Percentiles rank a stretch among this genome's conserved stretches.
These are phyloP conservation scores for Mucor velutinosus DNA, from an alignment of 371 early-diverging fungal species.

Conservation along the genomic window DNA sequence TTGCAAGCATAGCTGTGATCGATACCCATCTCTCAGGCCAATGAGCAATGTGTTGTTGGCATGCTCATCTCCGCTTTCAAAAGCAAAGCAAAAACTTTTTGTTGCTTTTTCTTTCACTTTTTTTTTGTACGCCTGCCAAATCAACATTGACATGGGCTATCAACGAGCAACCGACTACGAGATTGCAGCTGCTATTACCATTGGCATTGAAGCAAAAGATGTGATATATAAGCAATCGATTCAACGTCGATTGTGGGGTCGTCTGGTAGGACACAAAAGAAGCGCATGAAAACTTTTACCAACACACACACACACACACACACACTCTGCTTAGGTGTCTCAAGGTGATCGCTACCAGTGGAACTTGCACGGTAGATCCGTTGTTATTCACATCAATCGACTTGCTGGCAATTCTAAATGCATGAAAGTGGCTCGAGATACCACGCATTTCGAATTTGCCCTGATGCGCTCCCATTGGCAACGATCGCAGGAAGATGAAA, in stretches of 20 bases:
- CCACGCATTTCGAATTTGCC: not conserved
- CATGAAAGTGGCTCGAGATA: not conserved
- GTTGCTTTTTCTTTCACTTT: no score
- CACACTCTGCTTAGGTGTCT: not conserved
- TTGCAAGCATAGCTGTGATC: no score
- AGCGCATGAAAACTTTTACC: not conserved
- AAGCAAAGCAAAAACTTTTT: no score
- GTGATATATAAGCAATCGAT: not conserved
- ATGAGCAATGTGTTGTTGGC: no score
- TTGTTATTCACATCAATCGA: not conserved
- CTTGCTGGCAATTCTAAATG: not conserved
- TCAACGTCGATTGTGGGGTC: not conserved
- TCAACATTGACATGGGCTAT: not conserved
- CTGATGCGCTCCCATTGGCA: not conserved
- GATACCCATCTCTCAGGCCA: no score
- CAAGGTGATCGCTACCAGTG: conserved; percentile 2
- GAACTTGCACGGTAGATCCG: conserved; percentile 7
- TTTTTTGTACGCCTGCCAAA: not conserved
- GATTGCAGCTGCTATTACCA: not conserved
- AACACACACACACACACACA: not conserved
- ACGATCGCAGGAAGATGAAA: not conserved
- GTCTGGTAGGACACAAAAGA: not conserved
- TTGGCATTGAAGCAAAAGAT: not conserved
- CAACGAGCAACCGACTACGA: not conserved
- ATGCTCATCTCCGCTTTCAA: no score